These are phyloP conservation scores for Amoeboaphelidium protococcarum DNA, from an alignment of 371 early-diverging fungal species.

Conservation along the genomic window DNA sequence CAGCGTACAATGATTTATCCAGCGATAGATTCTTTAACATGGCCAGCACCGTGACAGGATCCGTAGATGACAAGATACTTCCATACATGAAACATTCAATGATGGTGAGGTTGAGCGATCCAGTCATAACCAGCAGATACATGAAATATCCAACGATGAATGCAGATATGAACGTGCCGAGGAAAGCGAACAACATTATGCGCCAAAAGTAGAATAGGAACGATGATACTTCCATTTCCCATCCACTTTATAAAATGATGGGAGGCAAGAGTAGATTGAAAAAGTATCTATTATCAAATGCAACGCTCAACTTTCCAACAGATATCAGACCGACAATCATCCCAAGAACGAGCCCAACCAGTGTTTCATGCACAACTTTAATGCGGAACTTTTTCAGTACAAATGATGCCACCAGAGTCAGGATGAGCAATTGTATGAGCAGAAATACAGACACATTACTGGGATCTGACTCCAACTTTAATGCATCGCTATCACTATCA, in stretches of 20 bases:
- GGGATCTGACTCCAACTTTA: too few species aligned
- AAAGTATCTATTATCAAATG: constrained; percentile 68
- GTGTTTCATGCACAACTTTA: too few species aligned
- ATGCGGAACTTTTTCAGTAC: too few species aligned
- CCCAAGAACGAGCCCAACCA: too few species aligned
- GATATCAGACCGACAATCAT: not conserved
- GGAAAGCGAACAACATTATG: constrained; percentile 65
- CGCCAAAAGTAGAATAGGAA: constrained; percentile 5
- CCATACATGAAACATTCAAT: constrained; percentile 78
- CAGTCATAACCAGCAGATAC: not conserved
- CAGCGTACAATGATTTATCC: constrained; percentile 67
- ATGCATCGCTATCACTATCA: too few species aligned
- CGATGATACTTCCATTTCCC: constrained; percentile 50
- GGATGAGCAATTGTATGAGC: too few species aligned
- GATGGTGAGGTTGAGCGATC: constrained; percentile 26
- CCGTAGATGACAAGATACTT: constrained; percentile 75
- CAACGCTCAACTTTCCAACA: constrained; percentile 25
- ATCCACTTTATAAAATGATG: constrained; percentile 80
- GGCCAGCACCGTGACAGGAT: constrained; percentile 79
- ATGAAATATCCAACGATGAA: constrained; percentile 37
- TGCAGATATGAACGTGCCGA: constrained; percentile 69
- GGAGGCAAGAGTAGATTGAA: constrained; percentile 85
- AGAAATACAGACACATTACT: too few species aligned
- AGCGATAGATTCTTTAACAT: constrained; percentile 72
- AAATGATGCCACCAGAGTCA: too few species aligned